phyloP scores from a whole-genome alignment of 2,329 filamentous ascomycete species.

The Neospermospora avenae region DNA sequence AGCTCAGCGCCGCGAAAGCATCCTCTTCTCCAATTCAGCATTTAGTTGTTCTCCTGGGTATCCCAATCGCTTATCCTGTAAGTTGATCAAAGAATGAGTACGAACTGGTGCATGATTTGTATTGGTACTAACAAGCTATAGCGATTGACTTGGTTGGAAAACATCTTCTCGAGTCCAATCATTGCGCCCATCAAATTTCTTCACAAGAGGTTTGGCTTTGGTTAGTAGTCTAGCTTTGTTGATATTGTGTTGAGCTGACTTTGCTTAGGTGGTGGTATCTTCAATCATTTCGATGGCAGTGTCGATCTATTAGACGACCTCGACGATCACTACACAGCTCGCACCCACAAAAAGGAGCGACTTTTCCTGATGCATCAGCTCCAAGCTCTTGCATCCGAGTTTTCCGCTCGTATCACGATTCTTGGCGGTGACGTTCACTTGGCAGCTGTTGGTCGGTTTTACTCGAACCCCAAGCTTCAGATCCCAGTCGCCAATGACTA shows the following conservation, averaged over 20 bases:
- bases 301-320: conserved; percentile 90
- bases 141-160: conserved; percentile 95
- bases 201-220: conserved; percentile 84
- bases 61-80: conserved; percentile 81
- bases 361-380: conserved; percentile 74
- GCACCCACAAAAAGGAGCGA: conserved; percentile 87
- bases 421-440: conserved; percentile 92
- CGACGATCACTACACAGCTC: conserved; percentile 93
- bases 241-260: conserved; percentile 3
- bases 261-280: conserved; percentile 65
- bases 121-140: conserved; percentile 33
- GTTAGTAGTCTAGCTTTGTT: conserved; percentile 33
- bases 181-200: conserved; percentile 87
- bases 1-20: conserved; percentile 65
- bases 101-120: too few species aligned
- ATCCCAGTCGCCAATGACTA: conserved; percentile 79
- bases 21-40: conserved; percentile 80
- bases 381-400: conserved; percentile 79
- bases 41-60: conserved; percentile 80
- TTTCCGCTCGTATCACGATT: conserved; percentile 87
- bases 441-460: conserved; percentile 89
- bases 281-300: conserved; percentile 92
- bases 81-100: too few species aligned
- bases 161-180: conserved; percentile 80
- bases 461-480: conserved; percentile 78